Conservation (phyloP, 2,329 filamentous ascomycete genomes). For the Pseudocercospora fuligena region DNA sequence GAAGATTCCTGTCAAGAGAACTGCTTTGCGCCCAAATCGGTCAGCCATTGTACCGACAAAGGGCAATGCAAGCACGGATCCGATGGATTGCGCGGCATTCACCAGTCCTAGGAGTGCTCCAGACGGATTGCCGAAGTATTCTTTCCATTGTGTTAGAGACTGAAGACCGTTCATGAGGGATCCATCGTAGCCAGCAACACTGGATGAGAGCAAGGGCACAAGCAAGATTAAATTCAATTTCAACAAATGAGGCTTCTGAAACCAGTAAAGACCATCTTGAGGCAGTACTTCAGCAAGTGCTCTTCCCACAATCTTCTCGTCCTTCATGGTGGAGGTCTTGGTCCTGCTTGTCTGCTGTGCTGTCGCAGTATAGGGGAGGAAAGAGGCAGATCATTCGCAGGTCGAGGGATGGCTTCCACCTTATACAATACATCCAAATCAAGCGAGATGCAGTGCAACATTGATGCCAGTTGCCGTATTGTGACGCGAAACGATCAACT, state of each 20-base stretch:
- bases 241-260: conserved; percentile 48
- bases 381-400: neutral
- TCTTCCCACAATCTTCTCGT: conserved; percentile 38
- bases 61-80: conserved; percentile 46
- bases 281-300: conserved; percentile 47
- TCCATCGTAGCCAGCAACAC: conserved; percentile 53
- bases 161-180: conserved; percentile 54
- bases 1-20: conserved; percentile 42
- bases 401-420: neutral
- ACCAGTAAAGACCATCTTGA: conserved; percentile 50
- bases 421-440: neutral
- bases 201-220: conserved; percentile 50
- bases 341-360: neutral
- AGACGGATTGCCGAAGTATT: conserved; percentile 47
- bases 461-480: neutral
- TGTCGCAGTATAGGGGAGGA: neutral
- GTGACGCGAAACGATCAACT: conserved; percentile 11
- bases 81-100: conserved; percentile 46
- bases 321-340: conserved; percentile 29
- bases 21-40: conserved; percentile 46
- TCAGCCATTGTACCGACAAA: conserved; percentile 47
- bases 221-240: conserved; percentile 52
- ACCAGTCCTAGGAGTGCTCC: conserved; percentile 46
- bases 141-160: conserved; percentile 44
- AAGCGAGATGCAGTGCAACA: neutral